phyloP scores from a whole-genome alignment of 495 filamentous ascomycete genomes.

The Wilcoxina mikolae region DNA sequence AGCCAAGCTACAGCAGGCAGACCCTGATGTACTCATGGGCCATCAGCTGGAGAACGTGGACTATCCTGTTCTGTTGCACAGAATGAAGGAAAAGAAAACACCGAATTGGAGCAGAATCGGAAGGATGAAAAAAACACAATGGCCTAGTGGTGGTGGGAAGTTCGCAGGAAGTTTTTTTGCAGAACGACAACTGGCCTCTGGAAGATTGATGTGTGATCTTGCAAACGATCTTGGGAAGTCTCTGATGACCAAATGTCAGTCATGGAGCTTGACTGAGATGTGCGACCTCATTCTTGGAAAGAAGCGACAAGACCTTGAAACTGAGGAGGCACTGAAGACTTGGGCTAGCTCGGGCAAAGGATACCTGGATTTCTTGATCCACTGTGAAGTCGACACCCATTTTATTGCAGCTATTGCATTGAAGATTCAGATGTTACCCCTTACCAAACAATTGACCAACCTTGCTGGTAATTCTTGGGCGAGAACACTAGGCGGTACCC shows the following conservation, averaged over 20 bases:
- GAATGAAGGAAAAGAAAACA: slow-evolving; percentile 78
- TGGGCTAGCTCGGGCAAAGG: slow-evolving; percentile 76
- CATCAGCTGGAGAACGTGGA: slow-evolving; percentile 94
- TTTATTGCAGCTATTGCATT: slow-evolving; percentile 84
- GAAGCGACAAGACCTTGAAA: slow-evolving; percentile 66
- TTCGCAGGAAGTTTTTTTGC: slow-evolving; percentile 77
- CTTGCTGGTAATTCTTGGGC: slow-evolving; percentile 98
- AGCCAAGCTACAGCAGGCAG: slow-evolving; percentile 68
- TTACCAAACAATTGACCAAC: slow-evolving; percentile 91
- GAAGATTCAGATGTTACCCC: slow-evolving; percentile 74
- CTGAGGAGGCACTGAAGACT: slow-evolving; percentile 68
- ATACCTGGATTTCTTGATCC: slow-evolving; percentile 79
- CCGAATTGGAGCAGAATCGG: slow-evolving; percentile 88
- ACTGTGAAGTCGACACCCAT: slow-evolving; percentile 88
- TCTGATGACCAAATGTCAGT: slow-evolving; percentile 90
- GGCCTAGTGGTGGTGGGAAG: slow-evolving; percentile 79
- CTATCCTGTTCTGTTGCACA: slow-evolving; percentile 74
- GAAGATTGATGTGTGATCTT: slow-evolving; percentile 82
- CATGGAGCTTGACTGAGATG: slow-evolving; percentile 96
- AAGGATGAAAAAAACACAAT: slow-evolving; percentile 62
- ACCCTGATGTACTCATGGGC: slow-evolving; percentile 91
- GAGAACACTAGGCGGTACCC: slow-evolving; percentile 81
- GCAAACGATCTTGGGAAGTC: slow-evolving; percentile 96
- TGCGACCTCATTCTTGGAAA: slow-evolving; percentile 71
- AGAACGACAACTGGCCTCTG: slow-evolving; percentile 77